A percentile compares a stretch with the other conserved stretches of the same genome.
Conservation (phyloP, 768 basidiomycete genomes). For the Strobilomyces dryophilus region DNA sequence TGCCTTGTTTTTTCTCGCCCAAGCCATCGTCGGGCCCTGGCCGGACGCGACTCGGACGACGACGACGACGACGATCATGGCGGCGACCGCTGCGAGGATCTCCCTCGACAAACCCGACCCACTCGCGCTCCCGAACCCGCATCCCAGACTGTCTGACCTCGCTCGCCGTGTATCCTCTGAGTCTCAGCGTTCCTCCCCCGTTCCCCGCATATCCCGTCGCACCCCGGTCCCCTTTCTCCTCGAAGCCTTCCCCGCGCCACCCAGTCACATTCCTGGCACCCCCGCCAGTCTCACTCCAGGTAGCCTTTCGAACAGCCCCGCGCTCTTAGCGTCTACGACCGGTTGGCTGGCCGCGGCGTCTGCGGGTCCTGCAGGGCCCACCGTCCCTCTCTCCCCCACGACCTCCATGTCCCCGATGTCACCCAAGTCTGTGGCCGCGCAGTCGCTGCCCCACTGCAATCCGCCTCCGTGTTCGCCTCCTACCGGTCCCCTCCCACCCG, state of each 20-base stretch:
- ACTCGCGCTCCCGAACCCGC: conserved; percentile 15
- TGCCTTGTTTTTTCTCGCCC: too few relatives aligned
- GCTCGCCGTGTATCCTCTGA: conserved; percentile 26
- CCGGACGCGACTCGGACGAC: neutral
- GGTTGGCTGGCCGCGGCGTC: conserved; percentile 7
- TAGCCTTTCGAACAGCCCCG: conserved; percentile 7
- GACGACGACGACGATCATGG: conserved; percentile 13
- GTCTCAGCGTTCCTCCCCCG: conserved; percentile 24
- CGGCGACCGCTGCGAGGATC: conserved; percentile 14
- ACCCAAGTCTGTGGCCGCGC: conserved; percentile 10
- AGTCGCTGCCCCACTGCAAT: conserved; percentile 27
- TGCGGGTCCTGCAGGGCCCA: neutral
- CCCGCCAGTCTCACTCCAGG: conserved; percentile 8
- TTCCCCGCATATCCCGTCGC: conserved; percentile 27
- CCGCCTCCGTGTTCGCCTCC: conserved; percentile 62
- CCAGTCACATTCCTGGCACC: conserved; percentile 30
- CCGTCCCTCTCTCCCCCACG: neutral
- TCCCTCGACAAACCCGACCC: conserved; percentile 16
- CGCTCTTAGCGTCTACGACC: conserved; percentile 12
- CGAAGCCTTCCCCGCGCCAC: conserved; percentile 36
- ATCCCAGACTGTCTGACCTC: conserved; percentile 10
- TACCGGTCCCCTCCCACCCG: conserved; percentile 54
- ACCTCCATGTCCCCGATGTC: conserved; percentile 11
- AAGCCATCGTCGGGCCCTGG: too few relatives aligned
- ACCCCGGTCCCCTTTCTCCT: conserved; percentile 33